These are phyloP conservation scores for Tolypocladium tropicale DNA, from an alignment of 2,329 filamentous ascomycete genomes.

Conservation along the genomic window DNA sequence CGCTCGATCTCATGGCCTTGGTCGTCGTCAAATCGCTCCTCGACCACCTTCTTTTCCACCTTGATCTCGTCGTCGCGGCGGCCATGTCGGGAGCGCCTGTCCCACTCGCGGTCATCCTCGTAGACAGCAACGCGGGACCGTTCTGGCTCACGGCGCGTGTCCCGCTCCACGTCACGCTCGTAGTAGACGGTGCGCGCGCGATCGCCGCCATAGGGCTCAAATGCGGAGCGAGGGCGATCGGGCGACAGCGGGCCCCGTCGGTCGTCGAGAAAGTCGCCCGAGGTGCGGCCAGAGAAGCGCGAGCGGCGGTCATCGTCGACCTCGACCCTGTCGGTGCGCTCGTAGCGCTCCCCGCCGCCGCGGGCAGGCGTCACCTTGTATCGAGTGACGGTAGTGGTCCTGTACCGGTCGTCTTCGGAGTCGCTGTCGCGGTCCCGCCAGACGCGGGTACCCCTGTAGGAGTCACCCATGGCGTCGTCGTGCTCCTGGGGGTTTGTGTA, in stretches of 20 bases:
- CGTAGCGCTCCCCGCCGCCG: conserved; percentile 27
- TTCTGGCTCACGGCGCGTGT: conserved; percentile 15
- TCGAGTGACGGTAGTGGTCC: conserved; percentile 37
- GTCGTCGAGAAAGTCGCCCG: conserved; percentile 32
- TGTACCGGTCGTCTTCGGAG: conserved; percentile 35
- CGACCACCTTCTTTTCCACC: conserved; percentile 38
- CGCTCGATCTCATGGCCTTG: conserved; percentile 42
- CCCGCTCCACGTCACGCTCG: conserved; percentile 32
- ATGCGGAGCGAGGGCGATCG: conserved; percentile 41
- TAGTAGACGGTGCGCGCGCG: conserved; percentile 30
- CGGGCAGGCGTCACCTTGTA: conserved; percentile 38
- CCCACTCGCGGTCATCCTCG: conserved; percentile 34
- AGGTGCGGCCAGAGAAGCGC: conserved; percentile 30
- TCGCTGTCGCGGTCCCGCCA: conserved; percentile 23
- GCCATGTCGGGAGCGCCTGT: conserved; percentile 28
- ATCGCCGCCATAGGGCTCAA: conserved; percentile 29
- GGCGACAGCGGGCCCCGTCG: conserved; percentile 27
- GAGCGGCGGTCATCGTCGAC: conserved; percentile 36
- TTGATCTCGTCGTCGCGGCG: conserved; percentile 40
- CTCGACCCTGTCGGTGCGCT: conserved; percentile 28
- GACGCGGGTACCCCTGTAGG: conserved; percentile 14
- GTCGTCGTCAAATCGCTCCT: conserved; percentile 37
- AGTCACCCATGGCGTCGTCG: conserved; percentile 3
- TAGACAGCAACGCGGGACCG: conserved; percentile 23
- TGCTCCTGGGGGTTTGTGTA: background rate